These are phyloP conservation scores for Neofusicoccum sp. DNA, from an alignment of 2,329 filamentous ascomycete species.

Conservation along the genomic window DNA sequence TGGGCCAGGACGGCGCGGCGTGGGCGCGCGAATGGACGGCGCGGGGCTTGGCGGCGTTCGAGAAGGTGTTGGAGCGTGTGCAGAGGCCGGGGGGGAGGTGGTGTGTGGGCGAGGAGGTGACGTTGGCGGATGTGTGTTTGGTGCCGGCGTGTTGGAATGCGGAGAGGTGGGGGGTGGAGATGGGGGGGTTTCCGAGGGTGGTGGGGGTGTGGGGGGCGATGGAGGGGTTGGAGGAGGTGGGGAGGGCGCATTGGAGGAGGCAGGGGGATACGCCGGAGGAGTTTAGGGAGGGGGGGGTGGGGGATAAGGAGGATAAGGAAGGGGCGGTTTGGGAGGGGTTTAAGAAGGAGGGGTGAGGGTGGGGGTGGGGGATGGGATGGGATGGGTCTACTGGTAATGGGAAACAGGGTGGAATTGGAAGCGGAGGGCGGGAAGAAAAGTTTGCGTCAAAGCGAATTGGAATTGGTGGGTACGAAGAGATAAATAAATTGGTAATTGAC, in stretches of 20 bases:
- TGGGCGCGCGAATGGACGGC: conserved; percentile 56
- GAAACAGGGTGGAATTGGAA: no score
- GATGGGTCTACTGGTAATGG: no score
- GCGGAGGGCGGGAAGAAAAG: no score
- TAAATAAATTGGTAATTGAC: neutral
- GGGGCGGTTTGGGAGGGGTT: neutral
- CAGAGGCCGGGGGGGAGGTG: conserved; percentile 48
- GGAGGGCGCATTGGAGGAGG: conserved; percentile 52
- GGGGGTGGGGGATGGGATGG: no score
- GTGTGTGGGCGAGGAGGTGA: conserved; percentile 56
- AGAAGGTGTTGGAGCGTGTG: conserved; percentile 38
- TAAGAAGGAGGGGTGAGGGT: no score
- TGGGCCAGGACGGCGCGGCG: conserved; percentile 44
- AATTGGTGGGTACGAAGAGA: neutral
- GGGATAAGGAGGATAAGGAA: neutral
- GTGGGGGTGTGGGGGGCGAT: conserved; percentile 47
- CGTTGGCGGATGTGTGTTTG: conserved; percentile 58
- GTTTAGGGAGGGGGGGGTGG: conserved; percentile 7
- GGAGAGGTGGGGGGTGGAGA: conserved; percentile 53
- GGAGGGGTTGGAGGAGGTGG: conserved; percentile 51
- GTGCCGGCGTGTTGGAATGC: conserved; percentile 60
- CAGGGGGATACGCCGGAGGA: conserved; percentile 57
- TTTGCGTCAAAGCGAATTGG: no score
- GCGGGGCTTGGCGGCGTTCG: conserved; percentile 58
- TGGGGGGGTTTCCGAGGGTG: conserved; percentile 51